phyloP scores from a whole-genome alignment of 2,329 filamentous ascomycete genomes.

The Leptographium radiaticola region DNA sequence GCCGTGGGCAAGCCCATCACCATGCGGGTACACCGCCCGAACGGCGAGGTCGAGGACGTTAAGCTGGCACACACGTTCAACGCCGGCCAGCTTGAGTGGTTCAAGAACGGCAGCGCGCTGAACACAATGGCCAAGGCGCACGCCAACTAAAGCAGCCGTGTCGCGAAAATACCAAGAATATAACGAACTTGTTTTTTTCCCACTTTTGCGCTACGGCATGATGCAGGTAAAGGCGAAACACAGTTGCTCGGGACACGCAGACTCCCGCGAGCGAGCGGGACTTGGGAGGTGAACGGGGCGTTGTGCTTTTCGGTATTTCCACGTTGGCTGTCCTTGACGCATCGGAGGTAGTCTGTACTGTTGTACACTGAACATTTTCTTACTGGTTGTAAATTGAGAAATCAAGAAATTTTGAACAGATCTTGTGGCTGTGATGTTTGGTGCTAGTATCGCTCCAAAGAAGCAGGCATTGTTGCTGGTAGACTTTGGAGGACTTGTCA shows the following conservation, averaged over 20 bases:
- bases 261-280: background rate
- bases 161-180: background rate
- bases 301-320: background rate
- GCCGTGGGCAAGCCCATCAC: constrained; percentile 88
- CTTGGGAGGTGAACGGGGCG: constrained; percentile 1
- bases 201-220: background rate
- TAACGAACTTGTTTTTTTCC: background rate
- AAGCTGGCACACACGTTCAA: constrained; percentile 95
- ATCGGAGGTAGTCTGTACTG: background rate
- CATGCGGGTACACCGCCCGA: constrained; percentile 81
- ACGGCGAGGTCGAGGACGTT: constrained; percentile 69
- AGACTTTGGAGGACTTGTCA: no score
- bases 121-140: constrained; percentile 88
- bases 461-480: background rate
- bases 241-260: background rate
- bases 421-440: no score
- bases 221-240: background rate
- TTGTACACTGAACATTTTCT: background rate
- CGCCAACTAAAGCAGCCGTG: background rate
- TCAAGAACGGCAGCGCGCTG: constrained; percentile 91
- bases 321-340: background rate
- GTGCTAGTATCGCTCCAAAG: background rate
- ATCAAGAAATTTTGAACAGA: background rate
- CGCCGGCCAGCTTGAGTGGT: constrained; percentile 95
- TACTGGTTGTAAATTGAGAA: background rate